Percentiles rank a stretch among this genome's conserved stretches.
These are phyloP conservation scores for Pythium aphanidermatum DNA, from an alignment of 352 stramenopile species.

Conservation along the genomic window DNA sequence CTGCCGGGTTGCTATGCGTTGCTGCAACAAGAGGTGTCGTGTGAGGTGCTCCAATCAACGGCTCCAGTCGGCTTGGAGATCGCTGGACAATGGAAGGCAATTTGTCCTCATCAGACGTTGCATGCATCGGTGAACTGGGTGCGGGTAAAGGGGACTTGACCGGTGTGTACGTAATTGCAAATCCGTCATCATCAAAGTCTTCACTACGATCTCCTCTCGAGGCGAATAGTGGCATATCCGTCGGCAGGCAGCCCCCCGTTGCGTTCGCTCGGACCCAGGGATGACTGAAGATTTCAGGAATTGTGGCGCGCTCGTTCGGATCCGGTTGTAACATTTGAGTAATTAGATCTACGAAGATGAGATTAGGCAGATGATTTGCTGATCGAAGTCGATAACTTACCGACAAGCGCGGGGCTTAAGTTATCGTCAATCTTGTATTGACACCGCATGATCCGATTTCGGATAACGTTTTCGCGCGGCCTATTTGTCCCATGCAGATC, in stretches of 20 bases:
- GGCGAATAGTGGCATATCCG: slow-evolving; percentile 17
- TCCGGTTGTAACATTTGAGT: slow-evolving; percentile 76
- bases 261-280: slow-evolving; percentile 61
- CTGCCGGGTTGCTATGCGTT: slow-evolving; percentile 1
- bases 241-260: slow-evolving; percentile 27
- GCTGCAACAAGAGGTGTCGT: neutral
- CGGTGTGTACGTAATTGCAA: slow-evolving; percentile 44
- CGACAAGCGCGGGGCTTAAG: slow-evolving; percentile 52
- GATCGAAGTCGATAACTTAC: slow-evolving; percentile 25
- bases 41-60: slow-evolving; percentile 6
- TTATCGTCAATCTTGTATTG: slow-evolving; percentile 80
- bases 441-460: slow-evolving; percentile 78
- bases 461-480: slow-evolving; percentile 75
- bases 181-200: slow-evolving; percentile 42
- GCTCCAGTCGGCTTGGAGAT: slow-evolving; percentile 35
- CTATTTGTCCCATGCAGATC: slow-evolving; percentile 74
- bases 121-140: slow-evolving; percentile 17
- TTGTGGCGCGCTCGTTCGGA: slow-evolving; percentile 70
- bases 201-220: slow-evolving; percentile 22
- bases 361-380: neutral
- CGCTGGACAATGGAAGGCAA: slow-evolving; percentile 49
- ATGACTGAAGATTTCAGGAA: slow-evolving; percentile 83
- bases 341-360: slow-evolving; percentile 51
- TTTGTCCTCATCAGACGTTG: slow-evolving; percentile 34
- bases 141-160: slow-evolving; percentile 17